These are phyloP conservation scores for Lasiodiplodia sp. DNA, from an alignment of 2,329 filamentous ascomycete species.

Conservation along the genomic window DNA sequence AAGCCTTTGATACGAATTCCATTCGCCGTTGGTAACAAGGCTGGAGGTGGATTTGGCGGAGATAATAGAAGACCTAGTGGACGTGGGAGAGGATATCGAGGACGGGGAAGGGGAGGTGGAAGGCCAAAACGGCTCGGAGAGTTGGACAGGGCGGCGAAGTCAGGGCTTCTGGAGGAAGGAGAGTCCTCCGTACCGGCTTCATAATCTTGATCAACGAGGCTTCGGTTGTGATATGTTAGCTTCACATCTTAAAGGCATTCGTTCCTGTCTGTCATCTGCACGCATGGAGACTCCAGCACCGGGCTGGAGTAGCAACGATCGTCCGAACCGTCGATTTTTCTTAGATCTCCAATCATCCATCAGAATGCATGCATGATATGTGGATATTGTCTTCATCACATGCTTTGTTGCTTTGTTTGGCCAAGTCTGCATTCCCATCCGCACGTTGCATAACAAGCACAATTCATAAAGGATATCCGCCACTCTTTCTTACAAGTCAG, in stretches of 20 bases:
- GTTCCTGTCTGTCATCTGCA: background rate
- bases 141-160: slow-evolving; percentile 31
- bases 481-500: background rate
- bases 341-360: background rate
- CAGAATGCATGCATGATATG: background rate
- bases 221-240: background rate
- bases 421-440: background rate
- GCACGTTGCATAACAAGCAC: background rate
- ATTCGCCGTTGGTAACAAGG: slow-evolving; percentile 62
- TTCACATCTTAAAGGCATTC: background rate
- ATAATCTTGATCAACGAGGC: background rate
- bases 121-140: slow-evolving; percentile 31
- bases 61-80: slow-evolving; percentile 35
- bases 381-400: background rate
- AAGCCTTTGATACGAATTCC: slow-evolving; percentile 71
- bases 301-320: background rate
- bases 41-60: slow-evolving; percentile 44
- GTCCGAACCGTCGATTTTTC: background rate
- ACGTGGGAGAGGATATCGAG: slow-evolving; percentile 35
- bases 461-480: background rate
- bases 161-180: background rate
- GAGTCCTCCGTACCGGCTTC: background rate
- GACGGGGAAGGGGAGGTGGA: slow-evolving; percentile 26
- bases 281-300: background rate
- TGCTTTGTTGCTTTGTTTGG: background rate